These are phyloP conservation scores for Peltaster fructicola DNA, from an alignment of 2,329 filamentous ascomycete genomes.

Conservation along the genomic window DNA sequence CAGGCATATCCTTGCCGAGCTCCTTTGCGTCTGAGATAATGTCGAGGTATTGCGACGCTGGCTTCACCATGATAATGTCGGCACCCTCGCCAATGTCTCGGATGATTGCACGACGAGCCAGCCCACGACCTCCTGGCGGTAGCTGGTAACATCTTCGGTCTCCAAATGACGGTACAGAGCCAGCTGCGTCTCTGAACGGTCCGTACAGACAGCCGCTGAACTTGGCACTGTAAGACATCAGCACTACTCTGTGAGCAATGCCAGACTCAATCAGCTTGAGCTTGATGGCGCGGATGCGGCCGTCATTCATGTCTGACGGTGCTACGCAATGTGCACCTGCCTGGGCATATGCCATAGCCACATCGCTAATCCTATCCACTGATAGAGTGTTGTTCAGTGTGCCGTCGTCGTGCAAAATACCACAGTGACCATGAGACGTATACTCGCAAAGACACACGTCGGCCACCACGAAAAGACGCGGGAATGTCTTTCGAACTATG, in stretches of 20 bases:
- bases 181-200: slow-evolving; percentile 90
- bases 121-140: slow-evolving; percentile 75
- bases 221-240: slow-evolving; percentile 98
- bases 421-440: slow-evolving; percentile 93
- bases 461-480: slow-evolving; percentile 73
- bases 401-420: slow-evolving; percentile 83
- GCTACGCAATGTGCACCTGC: slow-evolving; percentile 94
- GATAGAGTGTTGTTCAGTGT: slow-evolving; percentile 84
- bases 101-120: slow-evolving; percentile 76
- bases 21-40: slow-evolving; percentile 97
- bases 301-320: slow-evolving; percentile 97
- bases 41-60: slow-evolving; percentile 85
- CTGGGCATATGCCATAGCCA: slow-evolving; percentile 93
- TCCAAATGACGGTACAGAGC: slow-evolving; percentile 77
- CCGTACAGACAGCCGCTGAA: slow-evolving; percentile 95
- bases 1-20: slow-evolving; percentile 72
- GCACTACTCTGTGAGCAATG: slow-evolving; percentile 71
- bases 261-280: slow-evolving; percentile 91
- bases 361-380: slow-evolving; percentile 86
- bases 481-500: slow-evolving; percentile 68
- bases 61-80: slow-evolving; percentile 99
- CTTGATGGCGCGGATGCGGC: slow-evolving; percentile 92
- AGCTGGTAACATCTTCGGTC: slow-evolving; percentile 96
- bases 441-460: slow-evolving; percentile 99
- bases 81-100: slow-evolving; percentile 87